phyloP scores from a whole-genome alignment of 1,284 basidiomycete genomes.

The Omphalotus olearius region DNA sequence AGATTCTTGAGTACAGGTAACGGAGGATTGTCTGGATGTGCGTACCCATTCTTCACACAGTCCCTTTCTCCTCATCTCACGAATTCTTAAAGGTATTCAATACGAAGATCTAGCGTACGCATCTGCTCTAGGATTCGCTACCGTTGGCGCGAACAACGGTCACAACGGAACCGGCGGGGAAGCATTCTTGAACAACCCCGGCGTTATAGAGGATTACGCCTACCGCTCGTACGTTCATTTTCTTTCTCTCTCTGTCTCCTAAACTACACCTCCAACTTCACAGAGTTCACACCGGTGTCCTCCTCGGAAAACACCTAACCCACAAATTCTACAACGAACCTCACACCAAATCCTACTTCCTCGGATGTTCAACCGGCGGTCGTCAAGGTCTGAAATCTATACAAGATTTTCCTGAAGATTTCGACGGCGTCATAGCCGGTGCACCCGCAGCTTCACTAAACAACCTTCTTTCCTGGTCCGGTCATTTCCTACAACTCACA shows the following conservation, averaged over 20 bases:
- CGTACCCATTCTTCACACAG: neutral
- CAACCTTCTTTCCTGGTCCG: conserved; percentile 8
- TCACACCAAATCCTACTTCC: conserved; percentile 15
- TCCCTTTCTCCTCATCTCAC: neutral
- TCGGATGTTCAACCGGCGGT: conserved; percentile 18
- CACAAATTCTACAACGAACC: conserved; percentile 14
- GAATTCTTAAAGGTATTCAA: conserved; percentile 5
- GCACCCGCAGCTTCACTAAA: conserved; percentile 14
- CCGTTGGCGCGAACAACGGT: conserved; percentile 16
- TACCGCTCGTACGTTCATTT: conserved; percentile 15
- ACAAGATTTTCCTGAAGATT: conserved; percentile 16
- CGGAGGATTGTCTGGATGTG: conserved; percentile 11
- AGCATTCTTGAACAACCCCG: conserved; percentile 15
- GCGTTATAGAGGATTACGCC: conserved; percentile 17
- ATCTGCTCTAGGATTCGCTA: conserved; percentile 14
- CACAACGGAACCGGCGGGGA: conserved; percentile 16
- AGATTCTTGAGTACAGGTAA: conserved; percentile 12
- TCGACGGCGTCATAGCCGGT: conserved; percentile 19
- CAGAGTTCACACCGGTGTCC: conserved; percentile 14
- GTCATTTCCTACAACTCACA: neutral
- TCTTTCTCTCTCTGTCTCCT: neutral
- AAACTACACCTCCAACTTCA: neutral
- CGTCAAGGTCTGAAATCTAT: conserved; percentile 17
- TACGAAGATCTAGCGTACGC: conserved; percentile 11
- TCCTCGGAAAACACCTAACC: conserved; percentile 16